Percentiles rank a stretch among this genome's conserved stretches.
Conservation (phyloP, 1,284 basidiomycete genomes). For the Somion occarium region DNA sequence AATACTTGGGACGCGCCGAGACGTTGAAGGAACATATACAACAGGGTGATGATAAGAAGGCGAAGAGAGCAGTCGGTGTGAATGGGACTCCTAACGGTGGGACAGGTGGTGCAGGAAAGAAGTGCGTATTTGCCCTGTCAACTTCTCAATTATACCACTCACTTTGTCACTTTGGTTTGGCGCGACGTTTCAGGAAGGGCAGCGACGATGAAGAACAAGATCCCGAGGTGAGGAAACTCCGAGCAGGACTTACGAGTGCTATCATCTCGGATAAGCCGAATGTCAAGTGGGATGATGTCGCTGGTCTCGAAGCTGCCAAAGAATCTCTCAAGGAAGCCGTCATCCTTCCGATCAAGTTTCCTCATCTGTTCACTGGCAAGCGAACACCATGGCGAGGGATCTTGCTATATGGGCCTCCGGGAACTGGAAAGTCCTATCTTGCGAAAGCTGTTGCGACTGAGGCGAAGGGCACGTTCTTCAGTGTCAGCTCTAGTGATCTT, state of each 20-base stretch:
- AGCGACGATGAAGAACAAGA: conserved; percentile 81
- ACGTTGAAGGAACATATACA: conserved; percentile 84
- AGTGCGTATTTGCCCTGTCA: conserved; percentile 57
- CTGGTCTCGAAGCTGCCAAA: conserved; percentile 92
- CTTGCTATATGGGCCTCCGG: conserved; percentile 92
- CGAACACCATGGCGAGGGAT: conserved; percentile 97
- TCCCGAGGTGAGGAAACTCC: conserved; percentile 92
- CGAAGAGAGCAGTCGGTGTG: conserved; percentile 75
- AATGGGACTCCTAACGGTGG: conserved; percentile 64
- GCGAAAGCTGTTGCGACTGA: conserved; percentile 99
- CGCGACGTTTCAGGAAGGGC: conserved; percentile 42
- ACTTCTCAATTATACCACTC: conserved; percentile 5
- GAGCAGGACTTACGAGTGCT: conserved; percentile 83
- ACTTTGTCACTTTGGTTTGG: too few species aligned
- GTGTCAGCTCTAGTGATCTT: conserved; percentile 90
- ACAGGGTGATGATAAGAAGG: conserved; percentile 61
- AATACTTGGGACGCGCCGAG: conserved; percentile 93
- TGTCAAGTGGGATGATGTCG: conserved; percentile 97
- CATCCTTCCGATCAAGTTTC: conserved; percentile 98
- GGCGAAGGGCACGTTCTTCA: conserved; percentile 98
- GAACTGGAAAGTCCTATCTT: conserved; percentile 93
- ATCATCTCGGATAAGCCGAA: conserved; percentile 95
- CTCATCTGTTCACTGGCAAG: conserved; percentile 97
- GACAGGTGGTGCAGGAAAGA: conserved; percentile 60
- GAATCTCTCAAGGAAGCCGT: conserved; percentile 97